Evolutionary conservation across 768 basidiomycete species (phyloP).

Genomic region (Saitozyma podzolica): DNA sequence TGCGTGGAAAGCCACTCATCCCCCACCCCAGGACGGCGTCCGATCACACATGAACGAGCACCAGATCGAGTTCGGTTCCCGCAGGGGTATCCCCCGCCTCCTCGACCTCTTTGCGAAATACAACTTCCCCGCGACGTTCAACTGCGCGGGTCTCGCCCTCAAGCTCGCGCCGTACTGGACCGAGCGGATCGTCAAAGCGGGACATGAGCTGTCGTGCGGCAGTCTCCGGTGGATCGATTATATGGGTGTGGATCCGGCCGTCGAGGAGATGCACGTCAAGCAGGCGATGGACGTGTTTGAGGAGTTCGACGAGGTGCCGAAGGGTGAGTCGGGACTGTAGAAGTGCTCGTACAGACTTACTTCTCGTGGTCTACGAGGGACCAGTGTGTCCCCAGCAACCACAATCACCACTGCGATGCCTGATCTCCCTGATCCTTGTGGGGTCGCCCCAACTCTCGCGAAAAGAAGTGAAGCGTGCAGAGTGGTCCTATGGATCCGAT

Average conservation of each 20-base stretch:
- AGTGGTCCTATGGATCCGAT: conserved; percentile 9
- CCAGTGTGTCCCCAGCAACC: conserved; percentile 18
- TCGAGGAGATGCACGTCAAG: conserved; percentile 32
- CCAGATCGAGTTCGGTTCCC: too few species aligned
- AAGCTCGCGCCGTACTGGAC: conserved; percentile 30
- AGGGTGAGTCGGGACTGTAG: too few species aligned
- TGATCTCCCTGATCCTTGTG: too few species aligned
- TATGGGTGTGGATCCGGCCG: conserved; percentile 23
- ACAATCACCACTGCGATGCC: too few species aligned
- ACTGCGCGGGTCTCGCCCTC: conserved; percentile 15
- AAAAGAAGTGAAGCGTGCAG: too few species aligned
- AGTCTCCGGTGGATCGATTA: conserved; percentile 37
- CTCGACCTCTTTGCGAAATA: not conserved
- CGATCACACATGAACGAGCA: too few species aligned
- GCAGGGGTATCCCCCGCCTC: too few species aligned
- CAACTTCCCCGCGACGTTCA: conserved; percentile 25
- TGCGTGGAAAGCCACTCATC: too few species aligned
- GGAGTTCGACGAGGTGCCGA: conserved; percentile 7
- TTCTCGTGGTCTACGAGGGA: conserved; percentile 13
- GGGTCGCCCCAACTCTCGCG: too few species aligned
- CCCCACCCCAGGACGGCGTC: too few species aligned
- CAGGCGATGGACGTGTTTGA: conserved; percentile 35
- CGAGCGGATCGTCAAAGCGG: conserved; percentile 26
- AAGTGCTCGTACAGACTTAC: too few species aligned
- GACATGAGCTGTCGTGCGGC: conserved; percentile 29